Evolutionary conservation across 2,329 filamentous ascomycete genomes (phyloP).

Genomic region (Sphaceloma murrayae): DNA sequence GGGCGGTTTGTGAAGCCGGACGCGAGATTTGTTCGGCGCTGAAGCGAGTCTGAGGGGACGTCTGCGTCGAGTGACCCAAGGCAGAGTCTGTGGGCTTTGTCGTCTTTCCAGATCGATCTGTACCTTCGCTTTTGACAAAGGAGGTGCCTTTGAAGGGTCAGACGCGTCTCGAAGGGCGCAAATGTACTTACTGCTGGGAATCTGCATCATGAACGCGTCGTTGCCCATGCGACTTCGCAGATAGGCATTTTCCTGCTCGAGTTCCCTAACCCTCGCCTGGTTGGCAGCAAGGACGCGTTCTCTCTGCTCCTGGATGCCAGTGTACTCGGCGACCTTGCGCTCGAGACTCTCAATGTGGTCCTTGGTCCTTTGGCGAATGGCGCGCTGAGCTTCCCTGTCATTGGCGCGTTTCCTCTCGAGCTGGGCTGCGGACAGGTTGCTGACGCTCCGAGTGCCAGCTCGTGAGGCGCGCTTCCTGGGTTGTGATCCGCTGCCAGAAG

Average conservation of each 20-base stretch:
- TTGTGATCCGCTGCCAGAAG: conserved; percentile 5
- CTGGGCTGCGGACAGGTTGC: conserved; percentile 48
- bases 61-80: conserved; percentile 10
- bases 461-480: conserved; percentile 42
- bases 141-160: too few species aligned
- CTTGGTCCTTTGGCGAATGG: conserved; percentile 50
- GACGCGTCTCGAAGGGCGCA: neutral
- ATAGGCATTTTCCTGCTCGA: conserved; percentile 47
- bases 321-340: conserved; percentile 44
- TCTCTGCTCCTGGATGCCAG: conserved; percentile 37
- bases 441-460: conserved; percentile 49
- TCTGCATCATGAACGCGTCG: conserved; percentile 28
- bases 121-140: too few species aligned
- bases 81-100: conserved; percentile 10
- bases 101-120: too few species aligned
- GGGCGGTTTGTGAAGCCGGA: conserved; percentile 3
- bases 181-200: conserved; percentile 12
- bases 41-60: conserved; percentile 11
- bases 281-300: conserved; percentile 41
- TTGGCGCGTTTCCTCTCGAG: conserved; percentile 52
- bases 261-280: conserved; percentile 44
- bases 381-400: conserved; percentile 51
- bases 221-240: conserved; percentile 42
- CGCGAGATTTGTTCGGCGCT: conserved; percentile 7
- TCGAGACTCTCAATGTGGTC: conserved; percentile 51